Percentiles rank a stretch among this genome's conserved stretches.
phyloP scores from a whole-genome alignment of 345 rosid species.

The Bruguiera parviflora region DNA sequence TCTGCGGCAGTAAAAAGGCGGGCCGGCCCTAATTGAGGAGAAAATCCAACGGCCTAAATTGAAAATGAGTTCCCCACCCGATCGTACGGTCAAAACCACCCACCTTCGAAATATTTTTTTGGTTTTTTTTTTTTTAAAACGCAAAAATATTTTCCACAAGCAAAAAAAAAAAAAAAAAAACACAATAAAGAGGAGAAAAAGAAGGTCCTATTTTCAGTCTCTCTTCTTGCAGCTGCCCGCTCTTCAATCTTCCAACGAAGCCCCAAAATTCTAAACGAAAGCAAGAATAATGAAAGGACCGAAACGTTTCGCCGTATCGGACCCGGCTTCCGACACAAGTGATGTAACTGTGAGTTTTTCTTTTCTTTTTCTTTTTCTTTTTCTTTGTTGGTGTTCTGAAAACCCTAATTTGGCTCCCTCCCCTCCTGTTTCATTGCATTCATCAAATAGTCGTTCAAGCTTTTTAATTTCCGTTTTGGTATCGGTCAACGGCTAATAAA shows the following conservation, averaged over 20 bases:
- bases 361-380: neutral
- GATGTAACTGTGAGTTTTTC: constrained; percentile 56
- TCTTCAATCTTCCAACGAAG: neutral
- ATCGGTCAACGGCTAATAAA: too few species aligned
- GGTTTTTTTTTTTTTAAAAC: neutral
- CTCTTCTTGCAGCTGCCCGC: neutral
- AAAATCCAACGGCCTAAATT: constrained; percentile 31
- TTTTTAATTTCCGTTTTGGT: too few species aligned
- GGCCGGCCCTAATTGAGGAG: neutral
- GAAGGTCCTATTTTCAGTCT: too few species aligned
- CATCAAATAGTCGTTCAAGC: too few species aligned
- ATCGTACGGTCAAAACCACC: constrained; percentile 34
- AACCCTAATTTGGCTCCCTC: constrained; percentile 19
- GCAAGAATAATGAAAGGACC: constrained; percentile 52
- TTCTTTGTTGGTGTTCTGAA: neutral
- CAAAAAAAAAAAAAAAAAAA: neutral
- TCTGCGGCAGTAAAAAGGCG: neutral
- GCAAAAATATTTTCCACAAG: neutral
- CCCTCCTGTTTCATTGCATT: too few species aligned
- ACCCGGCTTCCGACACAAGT: constrained; percentile 25
- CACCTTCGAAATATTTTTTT: neutral
- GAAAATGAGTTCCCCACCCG: constrained; percentile 36
- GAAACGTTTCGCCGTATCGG: constrained; percentile 62
- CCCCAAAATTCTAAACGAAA: neutral
- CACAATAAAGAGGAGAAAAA: too few species aligned